These are phyloP conservation scores for Paramecium primaurelia DNA, from an alignment of 73 alveolate genomes.

Conservation along the genomic window DNA sequence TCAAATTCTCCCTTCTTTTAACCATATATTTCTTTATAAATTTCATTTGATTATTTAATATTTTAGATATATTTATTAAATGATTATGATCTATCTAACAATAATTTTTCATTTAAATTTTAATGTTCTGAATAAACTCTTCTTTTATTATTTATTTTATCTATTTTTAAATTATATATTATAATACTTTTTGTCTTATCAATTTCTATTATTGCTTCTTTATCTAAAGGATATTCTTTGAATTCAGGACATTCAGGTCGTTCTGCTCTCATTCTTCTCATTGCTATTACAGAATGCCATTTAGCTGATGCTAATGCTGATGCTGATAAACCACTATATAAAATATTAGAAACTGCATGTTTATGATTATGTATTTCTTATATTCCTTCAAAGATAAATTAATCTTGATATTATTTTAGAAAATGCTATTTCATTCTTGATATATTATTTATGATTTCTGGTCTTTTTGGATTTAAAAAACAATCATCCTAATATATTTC, in stretches of 20 bases:
- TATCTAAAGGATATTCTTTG: background rate
- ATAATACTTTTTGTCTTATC: background rate
- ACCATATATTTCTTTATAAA: background rate
- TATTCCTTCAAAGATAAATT: background rate
- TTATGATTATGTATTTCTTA: background rate
- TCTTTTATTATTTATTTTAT: background rate
- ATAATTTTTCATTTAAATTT: background rate
- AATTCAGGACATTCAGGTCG: slow-evolving; percentile 4
- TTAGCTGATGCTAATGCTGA: background rate
- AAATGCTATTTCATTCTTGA: background rate
- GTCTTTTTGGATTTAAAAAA: background rate
- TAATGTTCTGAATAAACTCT: background rate
- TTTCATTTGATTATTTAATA: background rate
- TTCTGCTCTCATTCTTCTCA: slow-evolving; percentile 7
- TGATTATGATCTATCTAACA: background rate
- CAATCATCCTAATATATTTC: background rate
- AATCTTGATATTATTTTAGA: background rate
- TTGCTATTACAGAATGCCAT: slow-evolving; percentile 7
- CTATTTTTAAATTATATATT: background rate
- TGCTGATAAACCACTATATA: background rate
- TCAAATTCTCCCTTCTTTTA: background rate
- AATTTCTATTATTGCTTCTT: background rate
- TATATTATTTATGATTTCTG: background rate
- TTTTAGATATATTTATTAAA: background rate
- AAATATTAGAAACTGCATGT: background rate